phyloP scores from a whole-genome alignment of 176 grass and related monocot genomes.

The Puya raimondii region DNA sequence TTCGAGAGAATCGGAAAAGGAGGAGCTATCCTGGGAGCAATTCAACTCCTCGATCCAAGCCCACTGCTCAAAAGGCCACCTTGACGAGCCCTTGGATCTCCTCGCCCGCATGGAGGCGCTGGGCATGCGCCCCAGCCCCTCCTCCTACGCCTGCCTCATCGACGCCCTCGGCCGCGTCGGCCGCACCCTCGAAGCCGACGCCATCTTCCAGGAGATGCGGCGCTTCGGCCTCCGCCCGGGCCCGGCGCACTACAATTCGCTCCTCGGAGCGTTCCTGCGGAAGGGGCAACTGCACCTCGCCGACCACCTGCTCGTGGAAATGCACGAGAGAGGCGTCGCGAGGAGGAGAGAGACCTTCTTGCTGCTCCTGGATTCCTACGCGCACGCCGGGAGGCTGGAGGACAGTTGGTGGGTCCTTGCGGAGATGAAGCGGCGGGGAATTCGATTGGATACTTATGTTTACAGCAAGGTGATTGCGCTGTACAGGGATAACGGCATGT shows the following conservation, averaged over 20 bases:
- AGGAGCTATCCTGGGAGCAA: slow-evolving; percentile 64
- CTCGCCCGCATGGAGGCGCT: slow-evolving; percentile 55
- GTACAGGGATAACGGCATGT: slow-evolving; percentile 82
- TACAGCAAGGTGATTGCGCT: slow-evolving; percentile 52
- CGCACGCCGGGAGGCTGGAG: slow-evolving; percentile 53
- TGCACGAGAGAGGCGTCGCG: slow-evolving; percentile 56
- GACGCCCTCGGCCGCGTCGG: slow-evolving; percentile 36
- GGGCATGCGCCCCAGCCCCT: slow-evolving; percentile 35
- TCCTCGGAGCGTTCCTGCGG: slow-evolving; percentile 56
- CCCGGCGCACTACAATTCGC: slow-evolving; percentile 52
- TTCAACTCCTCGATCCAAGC: slow-evolving; percentile 47
- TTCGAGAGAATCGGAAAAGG: background rate
- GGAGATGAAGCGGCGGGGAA: slow-evolving; percentile 51
- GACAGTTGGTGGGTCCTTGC: slow-evolving; percentile 79
- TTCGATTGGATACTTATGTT: slow-evolving; percentile 38
- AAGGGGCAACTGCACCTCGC: slow-evolving; percentile 48
- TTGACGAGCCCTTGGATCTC: slow-evolving; percentile 33
- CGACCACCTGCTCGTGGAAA: slow-evolving; percentile 65
- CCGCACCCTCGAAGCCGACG: slow-evolving; percentile 63
- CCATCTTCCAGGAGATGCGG: slow-evolving; percentile 69
- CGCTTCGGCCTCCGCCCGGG: slow-evolving; percentile 23
- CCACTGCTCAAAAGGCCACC: slow-evolving; percentile 27
- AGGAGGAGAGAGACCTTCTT: slow-evolving; percentile 46
- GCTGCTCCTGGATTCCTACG: slow-evolving; percentile 60
- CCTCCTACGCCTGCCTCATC: slow-evolving; percentile 60